Evolutionary conservation across 129 eudicot genomes (phyloP).

Genomic region (carrot (Daucus carota)): DH1_v3.0 NC_030386.2:37178001-37178500

Average conservation of each 20-base stretch:
- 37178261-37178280: background rate
- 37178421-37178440: background rate
- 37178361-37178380: background rate
- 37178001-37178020: no score
- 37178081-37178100: no score
- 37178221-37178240: background rate
- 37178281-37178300: background rate
- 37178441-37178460: background rate
- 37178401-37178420: background rate
- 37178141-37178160: background rate
- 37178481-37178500: background rate
- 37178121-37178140: conserved; percentile 1
- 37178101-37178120: no score
- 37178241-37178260: background rate
- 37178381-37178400: background rate
- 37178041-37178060: no score
- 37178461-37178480: background rate
- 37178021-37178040: no score
- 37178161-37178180: background rate
- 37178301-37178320: no score
- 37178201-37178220: background rate
- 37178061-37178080: no score
- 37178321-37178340: background rate
- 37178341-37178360: background rate
- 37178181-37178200: background rate